Conservation (phyloP, 176 grass and related monocot genomes). For the Areca catechu region DNA sequence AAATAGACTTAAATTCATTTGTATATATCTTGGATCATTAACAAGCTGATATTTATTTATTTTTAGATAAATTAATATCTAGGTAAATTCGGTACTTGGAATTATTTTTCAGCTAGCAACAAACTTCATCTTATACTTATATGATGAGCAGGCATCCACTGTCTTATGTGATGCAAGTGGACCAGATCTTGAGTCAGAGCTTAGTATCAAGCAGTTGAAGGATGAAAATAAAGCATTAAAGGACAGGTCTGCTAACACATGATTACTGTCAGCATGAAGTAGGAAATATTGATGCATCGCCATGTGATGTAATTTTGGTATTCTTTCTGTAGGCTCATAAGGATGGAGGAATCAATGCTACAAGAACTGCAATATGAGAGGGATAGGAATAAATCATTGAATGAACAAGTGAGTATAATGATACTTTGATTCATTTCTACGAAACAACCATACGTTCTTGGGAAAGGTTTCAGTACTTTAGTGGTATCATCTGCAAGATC, state of each 20-base stretch:
- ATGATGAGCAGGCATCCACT: slow-evolving; percentile 31
- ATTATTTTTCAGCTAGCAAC: too few relatives aligned
- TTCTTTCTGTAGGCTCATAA: slow-evolving; percentile 44
- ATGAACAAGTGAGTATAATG: slow-evolving; percentile 54
- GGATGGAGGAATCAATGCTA: slow-evolving; percentile 38
- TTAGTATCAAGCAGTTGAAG: slow-evolving; percentile 51
- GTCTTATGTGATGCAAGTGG: slow-evolving; percentile 20
- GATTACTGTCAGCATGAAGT: background rate
- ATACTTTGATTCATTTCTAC: background rate
- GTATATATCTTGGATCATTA: too few relatives aligned
- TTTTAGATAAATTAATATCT: too few relatives aligned
- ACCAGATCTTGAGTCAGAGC: slow-evolving; percentile 8
- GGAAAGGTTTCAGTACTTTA: too few relatives aligned
- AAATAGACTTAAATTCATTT: slow-evolving; percentile 21
- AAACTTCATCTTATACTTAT: background rate
- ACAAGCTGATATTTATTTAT: too few relatives aligned
- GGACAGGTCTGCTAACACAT: slow-evolving; percentile 41
- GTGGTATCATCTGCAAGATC: too few relatives aligned
- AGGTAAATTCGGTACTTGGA: too few relatives aligned
- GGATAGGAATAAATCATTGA: slow-evolving; percentile 59
- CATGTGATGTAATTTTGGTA: slow-evolving; percentile 8
- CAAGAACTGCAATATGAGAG: slow-evolving; percentile 54
- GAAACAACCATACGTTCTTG: background rate
- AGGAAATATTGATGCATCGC: slow-evolving; percentile 5
- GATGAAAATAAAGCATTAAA: slow-evolving; percentile 65